phyloP scores from a whole-genome alignment of 768 basidiomycete species.

The Galerina sulciceps region DNA sequence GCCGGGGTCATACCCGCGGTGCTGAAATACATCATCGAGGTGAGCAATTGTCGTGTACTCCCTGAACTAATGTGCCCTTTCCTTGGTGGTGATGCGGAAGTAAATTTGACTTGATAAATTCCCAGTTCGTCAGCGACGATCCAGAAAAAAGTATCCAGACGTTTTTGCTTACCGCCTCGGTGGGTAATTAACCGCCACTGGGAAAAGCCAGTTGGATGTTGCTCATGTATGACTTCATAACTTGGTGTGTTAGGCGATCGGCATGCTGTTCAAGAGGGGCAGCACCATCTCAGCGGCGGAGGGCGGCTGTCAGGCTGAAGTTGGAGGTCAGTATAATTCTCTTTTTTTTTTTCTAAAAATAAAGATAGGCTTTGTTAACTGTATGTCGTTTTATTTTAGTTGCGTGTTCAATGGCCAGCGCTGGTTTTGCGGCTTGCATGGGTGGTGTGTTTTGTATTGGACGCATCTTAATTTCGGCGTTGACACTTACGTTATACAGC shows the following conservation, averaged over 20 bases:
- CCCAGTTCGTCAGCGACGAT: conserved; percentile 87
- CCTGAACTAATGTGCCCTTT: too few species aligned
- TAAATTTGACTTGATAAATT: conserved; percentile 11
- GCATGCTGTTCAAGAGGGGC: conserved; percentile 97
- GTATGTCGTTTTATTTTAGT: conserved; percentile 45
- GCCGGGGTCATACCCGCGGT: conserved; percentile 93
- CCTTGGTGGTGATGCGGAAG: neutral
- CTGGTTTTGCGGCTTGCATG: conserved; percentile 93
- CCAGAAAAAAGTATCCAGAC: conserved; percentile 87
- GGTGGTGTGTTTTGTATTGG: conserved; percentile 57
- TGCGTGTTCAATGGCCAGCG: conserved; percentile 95
- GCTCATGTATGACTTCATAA: neutral
- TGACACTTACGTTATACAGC: conserved; percentile 40
- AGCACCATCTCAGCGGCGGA: conserved; percentile 96
- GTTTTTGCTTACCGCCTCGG: conserved; percentile 80
- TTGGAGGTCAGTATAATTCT: conserved; percentile 64
- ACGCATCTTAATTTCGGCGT: conserved; percentile 6
- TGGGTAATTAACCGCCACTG: too few species aligned
- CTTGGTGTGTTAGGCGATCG: conserved; percentile 64
- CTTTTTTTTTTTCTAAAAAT: neutral
- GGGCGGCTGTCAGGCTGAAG: conserved; percentile 94
- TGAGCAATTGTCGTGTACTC: conserved; percentile 24
- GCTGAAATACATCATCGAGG: conserved; percentile 88
- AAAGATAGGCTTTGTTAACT: neutral
- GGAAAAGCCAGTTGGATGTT: conserved; percentile 51